Evolutionary conservation across 2,329 filamentous ascomycete species (phyloP).

Genomic region (Curvularia sp.): DNA sequence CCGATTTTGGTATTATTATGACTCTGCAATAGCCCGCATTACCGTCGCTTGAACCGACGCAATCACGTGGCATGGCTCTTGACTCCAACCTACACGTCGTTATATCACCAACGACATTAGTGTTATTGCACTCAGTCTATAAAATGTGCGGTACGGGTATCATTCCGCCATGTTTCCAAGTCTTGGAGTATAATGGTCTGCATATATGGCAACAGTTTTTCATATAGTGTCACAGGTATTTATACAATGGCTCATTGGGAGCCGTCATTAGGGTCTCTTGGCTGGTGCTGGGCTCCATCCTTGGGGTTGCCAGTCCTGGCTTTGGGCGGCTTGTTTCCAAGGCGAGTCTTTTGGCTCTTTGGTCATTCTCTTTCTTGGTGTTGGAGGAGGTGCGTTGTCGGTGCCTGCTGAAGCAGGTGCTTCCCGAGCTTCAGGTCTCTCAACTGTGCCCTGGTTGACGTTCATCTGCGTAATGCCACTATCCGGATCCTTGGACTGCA

Average conservation of each 20-base stretch:
- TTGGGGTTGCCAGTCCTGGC: conserved; percentile 57
- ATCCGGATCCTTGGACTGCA: conserved; percentile 53
- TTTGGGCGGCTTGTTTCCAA: conserved; percentile 50
- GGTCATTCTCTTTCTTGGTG: conserved; percentile 31
- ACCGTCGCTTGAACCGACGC: no score
- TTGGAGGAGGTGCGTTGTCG: conserved; percentile 28
- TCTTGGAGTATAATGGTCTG: not conserved
- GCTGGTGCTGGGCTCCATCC: conserved; percentile 54
- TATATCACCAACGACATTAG: not conserved
- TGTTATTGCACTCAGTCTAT: not conserved
- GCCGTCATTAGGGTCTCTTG: conserved; percentile 35
- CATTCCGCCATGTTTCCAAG: not conserved
- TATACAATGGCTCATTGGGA: not conserved
- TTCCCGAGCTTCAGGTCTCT: conserved; percentile 9
- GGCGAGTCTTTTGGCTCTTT: conserved; percentile 48
- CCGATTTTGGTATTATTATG: not conserved
- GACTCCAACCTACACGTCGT: not conserved
- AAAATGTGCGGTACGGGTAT: not conserved
- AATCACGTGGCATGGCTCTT: not conserved
- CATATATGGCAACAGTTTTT: not conserved
- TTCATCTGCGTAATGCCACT: conserved; percentile 47
- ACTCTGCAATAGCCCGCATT: not conserved
- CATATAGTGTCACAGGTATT: not conserved
- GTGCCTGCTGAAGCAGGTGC: conserved; percentile 3
- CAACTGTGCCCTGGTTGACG: conserved; percentile 43